Evolutionary conservation across 179 eudicot species (phyloP).

Genomic region (Heliamphora pulchella): DNA sequence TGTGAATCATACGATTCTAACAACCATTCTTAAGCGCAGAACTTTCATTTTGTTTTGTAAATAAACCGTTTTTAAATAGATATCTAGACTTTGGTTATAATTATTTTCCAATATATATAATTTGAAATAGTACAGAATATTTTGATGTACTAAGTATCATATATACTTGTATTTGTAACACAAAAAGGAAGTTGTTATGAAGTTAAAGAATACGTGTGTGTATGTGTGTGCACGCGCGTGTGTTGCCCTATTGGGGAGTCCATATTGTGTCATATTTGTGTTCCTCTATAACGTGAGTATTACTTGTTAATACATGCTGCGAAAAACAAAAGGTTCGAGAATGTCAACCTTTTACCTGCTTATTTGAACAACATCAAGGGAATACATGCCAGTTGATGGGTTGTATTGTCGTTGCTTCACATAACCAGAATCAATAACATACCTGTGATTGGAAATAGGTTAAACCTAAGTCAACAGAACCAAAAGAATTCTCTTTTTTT

Average conservation of each 20-base stretch:
- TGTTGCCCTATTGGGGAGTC: background rate
- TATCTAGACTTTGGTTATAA: background rate
- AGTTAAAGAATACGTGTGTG: background rate
- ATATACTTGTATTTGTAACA: background rate
- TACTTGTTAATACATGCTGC: background rate
- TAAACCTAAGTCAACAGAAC: background rate
- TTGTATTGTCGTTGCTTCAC: constrained; percentile 95
- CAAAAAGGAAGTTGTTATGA: background rate
- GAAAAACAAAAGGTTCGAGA: background rate
- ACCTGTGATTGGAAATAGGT: constrained; percentile 29
- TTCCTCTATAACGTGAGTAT: background rate
- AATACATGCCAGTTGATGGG: constrained; percentile 91
- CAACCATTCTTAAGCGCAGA: too few species aligned
- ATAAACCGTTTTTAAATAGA: background rate
- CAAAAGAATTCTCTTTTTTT: background rate
- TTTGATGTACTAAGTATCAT: background rate
- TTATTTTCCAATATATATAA: background rate
- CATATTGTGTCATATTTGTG: background rate
- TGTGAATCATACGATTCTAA: too few species aligned
- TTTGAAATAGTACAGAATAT: background rate
- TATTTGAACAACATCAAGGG: constrained; percentile 81
- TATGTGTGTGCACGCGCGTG: background rate
- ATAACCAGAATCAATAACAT: constrained; percentile 91
- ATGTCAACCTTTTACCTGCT: constrained; percentile 48
- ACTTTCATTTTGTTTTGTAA: too few species aligned